Evolutionary conservation across 208 protist species (phyloP).

Genomic region (Trypanosoma rangeli): DNA sequence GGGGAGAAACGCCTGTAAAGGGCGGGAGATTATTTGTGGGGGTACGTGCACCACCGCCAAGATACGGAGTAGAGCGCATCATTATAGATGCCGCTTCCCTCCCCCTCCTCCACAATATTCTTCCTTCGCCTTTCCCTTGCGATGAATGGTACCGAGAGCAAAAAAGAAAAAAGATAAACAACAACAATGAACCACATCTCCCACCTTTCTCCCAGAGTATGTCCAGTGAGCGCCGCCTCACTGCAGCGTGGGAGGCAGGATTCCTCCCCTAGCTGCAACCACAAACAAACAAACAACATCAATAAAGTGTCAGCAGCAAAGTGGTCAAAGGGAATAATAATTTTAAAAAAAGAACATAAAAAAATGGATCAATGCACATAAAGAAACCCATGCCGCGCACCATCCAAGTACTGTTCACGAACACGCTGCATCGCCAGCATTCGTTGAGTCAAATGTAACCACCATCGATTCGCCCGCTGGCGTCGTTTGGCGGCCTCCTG

Average conservation of each 20-base stretch:
- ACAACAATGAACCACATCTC: background rate
- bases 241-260: background rate
- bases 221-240: background rate
- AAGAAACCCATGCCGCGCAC: constrained; percentile 44
- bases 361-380: constrained; percentile 20
- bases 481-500: constrained; percentile 76
- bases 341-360: constrained; percentile 2
- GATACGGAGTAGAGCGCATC: constrained; percentile 12
- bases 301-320: constrained; percentile 2
- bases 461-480: constrained; percentile 83
- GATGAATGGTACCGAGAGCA: constrained; percentile 4
- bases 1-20: constrained; percentile 84
- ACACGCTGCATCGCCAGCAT: constrained; percentile 75
- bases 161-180: background rate
- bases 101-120: background rate
- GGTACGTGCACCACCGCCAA: constrained; percentile 17
- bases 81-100: background rate
- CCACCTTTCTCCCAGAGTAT: background rate
- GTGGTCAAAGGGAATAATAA: constrained; percentile 15
- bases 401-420: constrained; percentile 73
- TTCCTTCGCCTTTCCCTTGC: background rate
- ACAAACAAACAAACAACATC: background rate
- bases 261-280: background rate
- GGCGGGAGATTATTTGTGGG: constrained; percentile 56
- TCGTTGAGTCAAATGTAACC: constrained; percentile 75